Evolutionary conservation across 2,329 filamentous ascomycete species (phyloP).

Genomic region (Pestalotiopsis sp.): DNA sequence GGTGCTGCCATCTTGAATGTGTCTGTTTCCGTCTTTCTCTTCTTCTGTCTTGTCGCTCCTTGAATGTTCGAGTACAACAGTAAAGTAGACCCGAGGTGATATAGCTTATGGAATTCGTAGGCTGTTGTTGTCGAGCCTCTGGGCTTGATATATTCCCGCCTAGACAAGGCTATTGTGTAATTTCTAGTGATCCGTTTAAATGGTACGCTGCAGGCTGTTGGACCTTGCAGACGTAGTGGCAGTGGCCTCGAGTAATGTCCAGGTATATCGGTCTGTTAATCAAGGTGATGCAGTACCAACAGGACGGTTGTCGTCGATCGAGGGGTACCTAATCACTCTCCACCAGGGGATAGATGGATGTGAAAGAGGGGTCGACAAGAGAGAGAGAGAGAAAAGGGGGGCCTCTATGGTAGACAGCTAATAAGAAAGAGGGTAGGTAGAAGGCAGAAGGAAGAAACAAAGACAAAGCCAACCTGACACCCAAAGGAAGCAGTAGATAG

Average conservation of each 20-base stretch:
- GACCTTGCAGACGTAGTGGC: not conserved
- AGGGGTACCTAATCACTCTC: not conserved
- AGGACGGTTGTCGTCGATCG: not conserved
- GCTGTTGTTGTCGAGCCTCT: not conserved
- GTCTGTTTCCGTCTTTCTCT: not conserved
- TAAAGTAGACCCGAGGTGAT: not conserved
- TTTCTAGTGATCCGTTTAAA: not conserved
- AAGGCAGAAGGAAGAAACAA: not conserved
- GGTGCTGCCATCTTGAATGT: conserved; percentile 50
- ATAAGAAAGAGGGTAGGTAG: not conserved
- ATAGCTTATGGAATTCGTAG: not conserved
- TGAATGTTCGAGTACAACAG: not conserved
- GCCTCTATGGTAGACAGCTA: not conserved
- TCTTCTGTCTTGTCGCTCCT: not conserved
- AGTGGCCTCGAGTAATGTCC: not conserved
- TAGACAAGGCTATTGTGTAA: not conserved
- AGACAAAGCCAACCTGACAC: not conserved
- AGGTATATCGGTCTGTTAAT: not conserved
- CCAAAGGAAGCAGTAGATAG: not conserved
- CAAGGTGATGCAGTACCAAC: not conserved
- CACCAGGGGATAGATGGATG: not conserved
- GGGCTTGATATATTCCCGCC: not conserved
- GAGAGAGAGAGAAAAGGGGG: not conserved
- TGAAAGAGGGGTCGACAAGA: not conserved
- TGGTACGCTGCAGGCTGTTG: not conserved